Evolutionary conservation across 306 rosid genomes (phyloP).

Genomic region (Cucumis cinereus): DNA sequence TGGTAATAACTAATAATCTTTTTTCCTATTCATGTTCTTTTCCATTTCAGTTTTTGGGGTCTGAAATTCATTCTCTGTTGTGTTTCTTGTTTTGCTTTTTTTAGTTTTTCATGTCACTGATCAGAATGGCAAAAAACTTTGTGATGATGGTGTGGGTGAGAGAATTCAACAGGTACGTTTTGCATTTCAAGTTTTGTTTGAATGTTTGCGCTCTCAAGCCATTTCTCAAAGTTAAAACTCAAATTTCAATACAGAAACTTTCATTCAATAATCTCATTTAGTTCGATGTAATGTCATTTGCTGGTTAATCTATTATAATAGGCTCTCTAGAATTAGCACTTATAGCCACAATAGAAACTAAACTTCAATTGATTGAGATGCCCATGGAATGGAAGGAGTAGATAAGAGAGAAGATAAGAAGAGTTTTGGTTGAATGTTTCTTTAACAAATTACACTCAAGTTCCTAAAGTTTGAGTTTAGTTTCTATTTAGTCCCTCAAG

Average conservation of each 20-base stretch:
- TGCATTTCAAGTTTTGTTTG: constrained; percentile 11
- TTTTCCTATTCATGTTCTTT: neutral
- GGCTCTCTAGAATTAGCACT: neutral
- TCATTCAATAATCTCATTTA: neutral
- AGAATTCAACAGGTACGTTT: constrained; percentile 70
- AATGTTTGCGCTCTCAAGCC: neutral
- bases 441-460: neutral
- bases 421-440: neutral
- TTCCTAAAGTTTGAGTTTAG: neutral
- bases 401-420: neutral
- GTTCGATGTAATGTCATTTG: neutral
- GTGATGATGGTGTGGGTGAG: constrained; percentile 58
- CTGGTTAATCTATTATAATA: neutral
- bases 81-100: neutral
- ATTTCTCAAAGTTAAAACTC: neutral
- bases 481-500: neutral
- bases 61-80: neutral
- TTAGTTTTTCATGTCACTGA: constrained; percentile 87
- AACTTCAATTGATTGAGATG: neutral
- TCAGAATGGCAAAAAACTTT: constrained; percentile 59
- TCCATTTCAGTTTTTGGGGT: neutral
- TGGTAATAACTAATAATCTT: constrained; percentile 56
- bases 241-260: neutral
- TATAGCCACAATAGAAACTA: neutral
- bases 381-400: neutral